Conservation (phyloP, 2,329 filamentous ascomycete genomes). For the Alternaria sp. region DNA sequence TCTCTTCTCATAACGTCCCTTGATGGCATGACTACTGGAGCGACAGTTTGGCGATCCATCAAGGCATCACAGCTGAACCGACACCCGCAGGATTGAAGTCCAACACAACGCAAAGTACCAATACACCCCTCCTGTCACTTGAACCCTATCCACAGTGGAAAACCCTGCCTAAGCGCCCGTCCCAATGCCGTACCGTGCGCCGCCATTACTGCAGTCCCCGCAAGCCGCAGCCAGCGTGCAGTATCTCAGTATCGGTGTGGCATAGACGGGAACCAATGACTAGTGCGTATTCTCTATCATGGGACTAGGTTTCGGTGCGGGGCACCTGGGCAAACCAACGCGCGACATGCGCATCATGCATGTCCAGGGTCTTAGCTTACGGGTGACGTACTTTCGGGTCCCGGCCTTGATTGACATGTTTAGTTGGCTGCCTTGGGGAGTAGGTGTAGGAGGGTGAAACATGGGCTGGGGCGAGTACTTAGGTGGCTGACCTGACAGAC, state of each 20-base stretch:
- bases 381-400: conserved; percentile 12
- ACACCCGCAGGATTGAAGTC: background rate
- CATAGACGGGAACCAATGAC: conserved; percentile 15
- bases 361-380: conserved; percentile 4
- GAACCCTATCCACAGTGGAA: background rate
- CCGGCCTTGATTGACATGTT: background rate
- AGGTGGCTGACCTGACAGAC: background rate
- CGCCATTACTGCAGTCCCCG: conserved; percentile 1
- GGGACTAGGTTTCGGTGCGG: conserved; percentile 18
- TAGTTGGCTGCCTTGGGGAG: conserved; percentile 2
- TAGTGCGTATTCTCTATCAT: conserved; percentile 5
- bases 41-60: background rate
- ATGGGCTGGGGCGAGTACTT: background rate
- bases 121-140: background rate
- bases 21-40: background rate
- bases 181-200: conserved; percentile 6
- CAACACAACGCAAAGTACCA: conserved; percentile 2
- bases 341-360: conserved; percentile 8
- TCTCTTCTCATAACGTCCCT: background rate
- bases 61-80: background rate
- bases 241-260: conserved; percentile 1
- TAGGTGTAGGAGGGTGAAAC: conserved; percentile 3
- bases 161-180: conserved; percentile 17
- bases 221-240: conserved; percentile 1
- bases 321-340: conserved; percentile 2